Conservation (phyloP, 768 basidiomycete species). For the Psilocybe cyanescens region DNA sequence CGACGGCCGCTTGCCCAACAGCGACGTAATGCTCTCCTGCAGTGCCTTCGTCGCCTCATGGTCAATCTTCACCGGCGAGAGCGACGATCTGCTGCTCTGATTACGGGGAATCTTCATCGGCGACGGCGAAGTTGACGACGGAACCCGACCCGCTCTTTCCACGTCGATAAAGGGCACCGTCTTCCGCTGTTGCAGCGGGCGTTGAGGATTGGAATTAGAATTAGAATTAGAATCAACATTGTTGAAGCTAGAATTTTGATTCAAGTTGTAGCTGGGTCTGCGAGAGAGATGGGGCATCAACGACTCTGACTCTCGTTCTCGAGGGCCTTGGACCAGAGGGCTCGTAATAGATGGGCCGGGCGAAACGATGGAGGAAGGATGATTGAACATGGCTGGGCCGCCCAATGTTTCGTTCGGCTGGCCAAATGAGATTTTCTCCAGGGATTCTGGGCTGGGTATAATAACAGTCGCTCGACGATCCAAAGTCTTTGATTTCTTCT, state of each 20-base stretch:
- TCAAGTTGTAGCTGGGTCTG: neutral
- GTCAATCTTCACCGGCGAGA: constrained; percentile 49
- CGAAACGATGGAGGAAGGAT: constrained; percentile 12
- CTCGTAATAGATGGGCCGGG: constrained; percentile 3
- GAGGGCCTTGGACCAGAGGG: constrained; percentile 1
- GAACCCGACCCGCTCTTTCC: constrained; percentile 40
- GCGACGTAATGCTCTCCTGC: constrained; percentile 67
- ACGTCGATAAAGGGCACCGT: constrained; percentile 5
- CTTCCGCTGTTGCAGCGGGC: neutral
- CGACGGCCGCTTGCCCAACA: constrained; percentile 69
- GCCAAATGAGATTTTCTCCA: constrained; percentile 31
- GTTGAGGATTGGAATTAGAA: neutral
- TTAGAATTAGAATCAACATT: neutral
- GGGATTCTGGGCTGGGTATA: constrained; percentile 15
- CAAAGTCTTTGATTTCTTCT: constrained; percentile 9
- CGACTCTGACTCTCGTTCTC: neutral
- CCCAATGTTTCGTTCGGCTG: constrained; percentile 35
- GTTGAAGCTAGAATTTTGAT: neutral
- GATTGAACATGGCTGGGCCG: constrained; percentile 12
- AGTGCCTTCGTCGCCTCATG: constrained; percentile 58
- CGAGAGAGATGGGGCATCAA: neutral
- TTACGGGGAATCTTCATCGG: constrained; percentile 47
- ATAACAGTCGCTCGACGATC: constrained; percentile 24
- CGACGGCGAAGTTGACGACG: constrained; percentile 62
- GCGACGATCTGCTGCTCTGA: constrained; percentile 26